Percentiles rank a stretch among this genome's conserved stretches.
Evolutionary conservation across 2,329 filamentous ascomycete genomes (phyloP).

Genomic region (Pezicula rhizophila): DNA sequence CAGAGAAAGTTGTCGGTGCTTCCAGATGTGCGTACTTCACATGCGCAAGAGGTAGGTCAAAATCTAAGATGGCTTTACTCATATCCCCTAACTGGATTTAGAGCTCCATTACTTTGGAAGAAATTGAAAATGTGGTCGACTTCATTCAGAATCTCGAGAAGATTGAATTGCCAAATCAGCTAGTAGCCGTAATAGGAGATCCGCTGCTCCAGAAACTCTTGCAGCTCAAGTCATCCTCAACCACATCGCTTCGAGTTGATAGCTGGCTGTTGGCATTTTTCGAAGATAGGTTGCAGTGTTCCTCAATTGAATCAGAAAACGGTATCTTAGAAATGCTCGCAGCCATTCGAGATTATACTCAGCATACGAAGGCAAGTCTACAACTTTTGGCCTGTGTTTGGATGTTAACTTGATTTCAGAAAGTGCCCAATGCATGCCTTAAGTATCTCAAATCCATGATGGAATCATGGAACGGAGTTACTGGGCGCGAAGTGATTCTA

Average conservation of each 20-base stretch:
- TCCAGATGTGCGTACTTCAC: constrained; percentile 67
- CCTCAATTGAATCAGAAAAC: constrained; percentile 43
- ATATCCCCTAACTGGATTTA: constrained; percentile 32
- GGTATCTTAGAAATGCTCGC: constrained; percentile 48
- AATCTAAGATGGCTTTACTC: neutral
- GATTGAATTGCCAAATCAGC: constrained; percentile 75
- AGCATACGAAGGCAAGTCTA: constrained; percentile 45
- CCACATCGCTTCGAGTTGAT: constrained; percentile 45
- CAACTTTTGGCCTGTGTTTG: neutral
- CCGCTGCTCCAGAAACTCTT: constrained; percentile 74
- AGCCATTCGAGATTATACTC: constrained; percentile 49
- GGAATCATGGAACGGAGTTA: constrained; percentile 54
- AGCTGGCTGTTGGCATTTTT: constrained; percentile 54
- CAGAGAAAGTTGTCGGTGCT: constrained; percentile 46
- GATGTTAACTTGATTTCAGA: constrained; percentile 20
- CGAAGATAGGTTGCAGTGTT: constrained; percentile 42
- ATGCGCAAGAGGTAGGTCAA: constrained; percentile 56
- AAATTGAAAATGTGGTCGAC: constrained; percentile 64
- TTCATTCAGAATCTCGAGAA: constrained; percentile 70
- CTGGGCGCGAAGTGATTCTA: constrained; percentile 47
- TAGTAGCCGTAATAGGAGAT: constrained; percentile 70
- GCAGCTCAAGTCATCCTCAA: constrained; percentile 52
- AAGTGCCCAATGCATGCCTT: constrained; percentile 32
- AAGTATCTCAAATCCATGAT: constrained; percentile 48
- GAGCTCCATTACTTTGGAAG: constrained; percentile 65